A percentile compares a stretch with the other conserved stretches of the same genome.
phyloP scores from a whole-genome alignment of 768 basidiomycete species.

The Galerina sulciceps region DNA sequence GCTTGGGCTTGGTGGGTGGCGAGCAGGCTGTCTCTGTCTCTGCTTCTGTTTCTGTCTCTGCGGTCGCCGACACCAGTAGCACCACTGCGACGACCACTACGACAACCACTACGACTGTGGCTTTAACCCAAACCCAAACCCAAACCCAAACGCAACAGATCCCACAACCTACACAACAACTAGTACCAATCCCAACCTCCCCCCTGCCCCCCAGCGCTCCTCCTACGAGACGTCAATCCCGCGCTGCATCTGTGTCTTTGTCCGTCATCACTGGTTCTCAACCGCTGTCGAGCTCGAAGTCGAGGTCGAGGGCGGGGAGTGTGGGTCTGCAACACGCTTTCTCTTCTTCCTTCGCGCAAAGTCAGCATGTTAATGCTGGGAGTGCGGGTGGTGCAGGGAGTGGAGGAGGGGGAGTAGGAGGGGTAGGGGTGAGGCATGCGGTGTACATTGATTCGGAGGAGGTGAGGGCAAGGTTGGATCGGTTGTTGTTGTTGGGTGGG shows the following conservation, averaged over 20 bases:
- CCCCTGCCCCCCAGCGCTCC: conserved; percentile 20
- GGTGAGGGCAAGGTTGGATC: conserved; percentile 28
- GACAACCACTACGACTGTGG: no score
- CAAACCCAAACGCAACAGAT: background rate
- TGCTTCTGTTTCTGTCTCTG: no score
- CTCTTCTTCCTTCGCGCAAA: no score
- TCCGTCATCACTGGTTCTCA: background rate
- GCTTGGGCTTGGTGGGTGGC: background rate
- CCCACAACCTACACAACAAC: background rate
- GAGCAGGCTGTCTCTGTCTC: background rate
- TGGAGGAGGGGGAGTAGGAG: background rate
- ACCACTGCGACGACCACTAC: no score
- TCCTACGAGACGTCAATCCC: conserved; percentile 20
- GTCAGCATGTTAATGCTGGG: background rate
- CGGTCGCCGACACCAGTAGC: no score
- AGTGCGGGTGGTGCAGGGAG: background rate
- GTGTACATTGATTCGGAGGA: conserved; percentile 40
- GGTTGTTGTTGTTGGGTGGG: conserved; percentile 23
- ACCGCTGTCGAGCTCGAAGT: background rate
- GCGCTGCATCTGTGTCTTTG: conserved; percentile 10
- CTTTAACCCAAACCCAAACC: no score
- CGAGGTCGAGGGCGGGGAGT: conserved; percentile 1
- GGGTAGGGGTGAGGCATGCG: conserved; percentile 27
- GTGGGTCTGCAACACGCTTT: background rate
- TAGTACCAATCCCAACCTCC: conserved; percentile 8